Conservation (phyloP, 75 land plant species). For the Cupressus sempervirens region DNA sequence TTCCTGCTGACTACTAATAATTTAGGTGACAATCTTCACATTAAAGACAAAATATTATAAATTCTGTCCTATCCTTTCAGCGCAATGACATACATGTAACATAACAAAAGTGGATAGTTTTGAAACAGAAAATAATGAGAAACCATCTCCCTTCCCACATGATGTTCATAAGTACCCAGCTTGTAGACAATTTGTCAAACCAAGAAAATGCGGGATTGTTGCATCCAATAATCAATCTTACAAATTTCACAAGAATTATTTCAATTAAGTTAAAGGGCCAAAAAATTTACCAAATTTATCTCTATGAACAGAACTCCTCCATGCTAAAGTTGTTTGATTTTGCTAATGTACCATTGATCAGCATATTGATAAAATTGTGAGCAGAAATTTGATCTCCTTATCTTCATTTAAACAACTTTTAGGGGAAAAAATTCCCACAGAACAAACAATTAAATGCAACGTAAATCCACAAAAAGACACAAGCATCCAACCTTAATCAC, state of each 20-base stretch:
- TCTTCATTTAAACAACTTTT: not conserved
- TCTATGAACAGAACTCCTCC: not conserved
- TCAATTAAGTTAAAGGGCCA: not conserved
- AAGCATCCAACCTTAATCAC: not conserved
- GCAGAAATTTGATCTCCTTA: not conserved
- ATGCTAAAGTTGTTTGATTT: not conserved
- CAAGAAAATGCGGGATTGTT: not conserved
- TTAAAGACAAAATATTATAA: not conserved
- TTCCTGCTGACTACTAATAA: not conserved
- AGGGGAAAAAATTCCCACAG: not conserved
- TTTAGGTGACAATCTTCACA: not conserved
- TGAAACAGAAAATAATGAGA: not conserved
- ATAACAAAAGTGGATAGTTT: not conserved
- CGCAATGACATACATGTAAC: not conserved
- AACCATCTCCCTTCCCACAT: not conserved
- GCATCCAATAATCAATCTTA: not conserved
- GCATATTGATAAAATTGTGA: not conserved
- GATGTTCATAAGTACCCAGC: not conserved
- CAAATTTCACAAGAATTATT: not conserved
- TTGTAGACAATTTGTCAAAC: not conserved
- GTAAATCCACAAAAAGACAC: not conserved
- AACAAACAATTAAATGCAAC: not conserved
- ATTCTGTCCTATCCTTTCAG: not conserved
- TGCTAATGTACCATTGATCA: not conserved
- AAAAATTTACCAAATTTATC: not conserved